Evolutionary conservation across 768 basidiomycete genomes (phyloP), one percentile per base, ranked within the genome.

Genomic region (Suillus sp.): DNA sequence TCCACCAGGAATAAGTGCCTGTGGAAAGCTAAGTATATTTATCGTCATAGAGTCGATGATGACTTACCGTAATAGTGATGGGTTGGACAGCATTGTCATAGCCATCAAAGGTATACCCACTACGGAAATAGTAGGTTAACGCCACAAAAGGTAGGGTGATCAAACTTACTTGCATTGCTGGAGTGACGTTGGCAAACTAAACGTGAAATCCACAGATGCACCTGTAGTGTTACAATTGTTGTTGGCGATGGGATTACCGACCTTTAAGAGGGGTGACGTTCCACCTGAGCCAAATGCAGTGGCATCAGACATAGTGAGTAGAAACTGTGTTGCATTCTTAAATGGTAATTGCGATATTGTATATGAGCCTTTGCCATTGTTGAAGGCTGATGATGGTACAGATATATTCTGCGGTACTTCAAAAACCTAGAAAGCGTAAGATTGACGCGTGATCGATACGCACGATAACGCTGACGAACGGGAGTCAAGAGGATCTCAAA

Each of bases 261-360:
- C 84, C 1, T 77, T 79, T 45, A 87, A 66, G 7, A 89, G 55
- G 50, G 73, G 62, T 11, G 84, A 81, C 30, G 79, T 78, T 27
- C 89, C 91, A 4, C 91, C 91, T 11, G 86, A 78, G 48, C 78
- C 89, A 70, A 88, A 91, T 1, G 89, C 90, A 32, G 82, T 83
- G 20, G 85, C 78, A 70, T 93, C 91, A 32, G 88, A 92, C 87
- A 93, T 89, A 40, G 84, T 81, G 22, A 88, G 63, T 14, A 91
- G 57, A 55, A 91, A 77, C 60, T 77, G 72, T 20, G 78, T 70
- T 34, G 68, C 75, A 10, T 77, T 68, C 14, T 71, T 35, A 53
- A 87, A 74, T 3, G 80, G 78, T 14, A 91, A 66, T 63, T 78
- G 79, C 0, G 74, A 51, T 35, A 81, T 70, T 14, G 80, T 75